Base-by-base conservation (phyloP, 2,329 filamentous ascomycete genomes). In the Teratosphaeriaceae sp. region DNA sequence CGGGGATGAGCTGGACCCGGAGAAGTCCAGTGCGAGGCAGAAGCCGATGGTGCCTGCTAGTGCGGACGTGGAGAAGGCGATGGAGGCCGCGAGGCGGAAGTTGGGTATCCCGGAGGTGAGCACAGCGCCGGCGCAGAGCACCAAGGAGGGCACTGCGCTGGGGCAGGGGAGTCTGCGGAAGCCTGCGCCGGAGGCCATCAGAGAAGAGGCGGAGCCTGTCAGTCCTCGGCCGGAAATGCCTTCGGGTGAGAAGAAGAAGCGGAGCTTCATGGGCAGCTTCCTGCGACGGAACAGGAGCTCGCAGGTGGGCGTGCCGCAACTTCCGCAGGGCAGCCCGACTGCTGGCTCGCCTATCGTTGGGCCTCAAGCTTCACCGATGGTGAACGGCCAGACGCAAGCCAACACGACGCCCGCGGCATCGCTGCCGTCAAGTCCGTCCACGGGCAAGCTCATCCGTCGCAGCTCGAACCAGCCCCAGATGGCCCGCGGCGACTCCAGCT, bases 1-100 rank as follows among this genome's bases (percentile, higher is more conserved):
- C 39, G 68, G 70, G 26, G 62, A 64, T 6, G 66, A 65, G 19
- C 64, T 66, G 13, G 54, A 46, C 27, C 57, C 23, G 45, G 57
- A 34, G 79, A 79, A 1, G 76, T 78, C 15, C 42, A 59, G 44
- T 42, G 62, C 48, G 48, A 56, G 44, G 41, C 52, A 42, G 42
- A 59, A 50, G 44, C 57, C 57, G 15, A 46, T 53, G 9, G 59
- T 62, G 1, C 60, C 60, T 2, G 55, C 53, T 23, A 50, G 55
- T 21, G 59, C 65, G 19, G 62, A 64, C 31, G 53, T 66, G 16
- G 61, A 68, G 27, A 64, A 62, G 31, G 60, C 61, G 5, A 65
- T 63, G 59, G 62, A 55, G 23, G 56, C 56, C 16, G 58, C 58
- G 16, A 49, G 53, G 18, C 52, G 54, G 31, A 62, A 57, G 43